phyloP scores from a whole-genome alignment of 1,284 basidiomycete species.

The Cerioporus squamosus region DNA sequence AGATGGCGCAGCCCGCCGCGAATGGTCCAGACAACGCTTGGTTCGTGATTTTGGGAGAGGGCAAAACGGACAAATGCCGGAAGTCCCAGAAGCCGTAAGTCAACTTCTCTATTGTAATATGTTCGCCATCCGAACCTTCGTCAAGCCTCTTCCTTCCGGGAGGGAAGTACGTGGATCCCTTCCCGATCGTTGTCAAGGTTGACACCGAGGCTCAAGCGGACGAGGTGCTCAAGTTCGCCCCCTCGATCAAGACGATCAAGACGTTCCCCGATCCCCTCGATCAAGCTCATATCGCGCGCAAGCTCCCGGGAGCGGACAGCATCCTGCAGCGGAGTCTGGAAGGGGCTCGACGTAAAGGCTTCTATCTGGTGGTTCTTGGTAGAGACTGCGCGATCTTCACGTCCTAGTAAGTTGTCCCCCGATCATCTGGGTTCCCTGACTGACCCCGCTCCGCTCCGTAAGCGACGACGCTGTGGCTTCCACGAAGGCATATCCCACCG shows the following conservation, averaged over 20 bases:
- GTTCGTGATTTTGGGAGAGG: no score
- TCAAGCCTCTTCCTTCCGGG: neutral
- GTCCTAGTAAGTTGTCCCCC: neutral
- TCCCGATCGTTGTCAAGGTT: neutral
- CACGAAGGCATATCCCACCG: no score
- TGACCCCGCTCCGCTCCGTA: no score
- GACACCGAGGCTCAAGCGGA: neutral
- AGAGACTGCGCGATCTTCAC: neutral
- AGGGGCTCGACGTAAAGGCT: neutral
- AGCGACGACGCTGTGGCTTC: no score
- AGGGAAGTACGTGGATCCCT: neutral
- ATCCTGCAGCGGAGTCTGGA: neutral
- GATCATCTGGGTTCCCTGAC: neutral
- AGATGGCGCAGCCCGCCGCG: no score
- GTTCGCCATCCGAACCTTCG: neutral
- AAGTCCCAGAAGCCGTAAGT: no score
- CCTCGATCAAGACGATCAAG: neutral
- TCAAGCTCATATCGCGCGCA: neutral
- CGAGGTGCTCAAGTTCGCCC: neutral
- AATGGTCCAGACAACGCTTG: no score
- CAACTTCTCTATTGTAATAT: neutral
- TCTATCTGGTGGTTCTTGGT: neutral
- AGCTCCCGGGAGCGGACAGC: neutral
- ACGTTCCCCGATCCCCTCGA: neutral
- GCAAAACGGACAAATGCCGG: no score